A percentile compares a stretch with the other conserved stretches of the same genome.
Conservation (phyloP, 192 early-diverging fungal species). For the Funneliformis geosporum region DNA sequence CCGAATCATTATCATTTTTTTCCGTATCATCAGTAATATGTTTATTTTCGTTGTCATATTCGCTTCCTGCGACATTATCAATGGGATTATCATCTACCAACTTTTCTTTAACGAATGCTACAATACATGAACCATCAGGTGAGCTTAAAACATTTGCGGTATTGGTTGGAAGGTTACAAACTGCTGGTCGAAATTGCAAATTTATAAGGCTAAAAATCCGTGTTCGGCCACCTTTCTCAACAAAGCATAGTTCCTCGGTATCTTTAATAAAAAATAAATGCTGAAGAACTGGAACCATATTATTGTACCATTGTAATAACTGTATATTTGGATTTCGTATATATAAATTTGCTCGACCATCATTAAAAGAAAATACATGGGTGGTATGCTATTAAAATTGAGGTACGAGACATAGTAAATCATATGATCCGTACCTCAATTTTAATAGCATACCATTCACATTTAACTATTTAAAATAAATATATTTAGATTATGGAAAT, state of each 20-base stretch:
- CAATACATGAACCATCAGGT: constrained; percentile 17
- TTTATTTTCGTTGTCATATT: neutral
- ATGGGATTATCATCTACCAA: neutral
- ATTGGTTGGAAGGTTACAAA: neutral
- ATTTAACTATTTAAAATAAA: neutral
- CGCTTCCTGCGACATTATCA: neutral
- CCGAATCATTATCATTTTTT: too few species aligned
- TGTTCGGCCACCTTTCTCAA: constrained; percentile 5
- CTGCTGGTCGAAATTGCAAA: neutral
- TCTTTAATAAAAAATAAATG: constrained; percentile 19
- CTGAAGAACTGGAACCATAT: neutral
- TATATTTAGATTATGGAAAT: neutral
- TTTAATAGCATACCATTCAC: too few species aligned
- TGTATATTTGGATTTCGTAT: neutral
- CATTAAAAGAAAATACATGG: constrained; percentile 1
- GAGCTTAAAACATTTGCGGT: neutral
- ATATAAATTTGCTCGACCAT: neutral
- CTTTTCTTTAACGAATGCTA: constrained; percentile 8
- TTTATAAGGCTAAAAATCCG: neutral
- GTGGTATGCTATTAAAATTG: too few species aligned
- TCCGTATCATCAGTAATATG: too few species aligned
- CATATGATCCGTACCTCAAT: too few species aligned
- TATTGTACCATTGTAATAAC: neutral
- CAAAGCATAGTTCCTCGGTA: constrained; percentile 7
- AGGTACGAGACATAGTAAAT: too few species aligned